phyloP scores from a whole-genome alignment of 2,329 filamentous ascomycete species.

The Fusarium globosum region DNA sequence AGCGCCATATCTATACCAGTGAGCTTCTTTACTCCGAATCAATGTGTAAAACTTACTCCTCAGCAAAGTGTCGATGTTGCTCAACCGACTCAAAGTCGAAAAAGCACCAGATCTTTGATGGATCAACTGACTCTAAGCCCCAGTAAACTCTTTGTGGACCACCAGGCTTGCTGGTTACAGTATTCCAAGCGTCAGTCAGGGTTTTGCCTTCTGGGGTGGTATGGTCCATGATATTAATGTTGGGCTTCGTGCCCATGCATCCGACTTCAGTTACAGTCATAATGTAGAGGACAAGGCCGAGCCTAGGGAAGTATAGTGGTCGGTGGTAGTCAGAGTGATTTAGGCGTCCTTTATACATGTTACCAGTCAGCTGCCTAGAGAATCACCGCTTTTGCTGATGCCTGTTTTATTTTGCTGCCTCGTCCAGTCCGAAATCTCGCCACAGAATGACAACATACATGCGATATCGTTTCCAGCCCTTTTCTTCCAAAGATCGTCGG shows the following conservation, averaged over 20 bases:
- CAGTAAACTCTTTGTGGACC: conserved; percentile 15
- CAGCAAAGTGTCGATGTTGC: conserved; percentile 11
- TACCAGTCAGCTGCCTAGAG: too few species aligned
- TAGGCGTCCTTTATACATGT: too few species aligned
- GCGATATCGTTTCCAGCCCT: too few species aligned
- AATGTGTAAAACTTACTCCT: background rate
- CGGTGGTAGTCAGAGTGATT: too few species aligned
- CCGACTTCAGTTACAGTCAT: conserved; percentile 22
- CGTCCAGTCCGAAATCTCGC: too few species aligned
- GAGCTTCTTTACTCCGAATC: background rate
- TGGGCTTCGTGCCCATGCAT: conserved; percentile 12
- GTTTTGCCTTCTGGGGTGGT: conserved; percentile 5
- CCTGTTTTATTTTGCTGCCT: too few species aligned
- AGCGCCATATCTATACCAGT: background rate
- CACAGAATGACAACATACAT: too few species aligned
- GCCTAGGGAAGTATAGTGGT: too few species aligned
- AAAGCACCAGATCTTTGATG: conserved; percentile 15
- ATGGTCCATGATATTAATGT: conserved; percentile 5
- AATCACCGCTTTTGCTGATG: too few species aligned
- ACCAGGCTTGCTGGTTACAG: background rate
- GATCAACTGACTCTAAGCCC: conserved; percentile 1
- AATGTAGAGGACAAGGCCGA: too few species aligned
- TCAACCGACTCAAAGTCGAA: conserved; percentile 24
- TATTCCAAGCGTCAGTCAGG: background rate
- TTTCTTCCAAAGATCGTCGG: too few species aligned